Evolutionary conservation across 2,329 filamentous ascomycete genomes (phyloP), one percentile per base, ranked within the genome.

Genomic region (Ascochyta pisi): DNA sequence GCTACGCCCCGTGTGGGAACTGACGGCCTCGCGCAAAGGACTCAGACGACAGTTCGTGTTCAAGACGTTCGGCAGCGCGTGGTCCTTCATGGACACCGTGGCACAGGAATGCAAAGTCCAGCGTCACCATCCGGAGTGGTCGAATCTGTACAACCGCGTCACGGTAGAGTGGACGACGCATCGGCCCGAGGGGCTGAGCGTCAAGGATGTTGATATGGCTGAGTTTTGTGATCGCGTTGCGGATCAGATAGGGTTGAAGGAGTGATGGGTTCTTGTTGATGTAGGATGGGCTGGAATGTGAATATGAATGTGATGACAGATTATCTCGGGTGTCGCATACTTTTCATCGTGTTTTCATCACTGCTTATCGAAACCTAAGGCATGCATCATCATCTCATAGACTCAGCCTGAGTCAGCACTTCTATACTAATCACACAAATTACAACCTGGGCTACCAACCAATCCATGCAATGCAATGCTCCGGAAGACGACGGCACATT

Each of bases 141-240:
- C 65, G 26, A 75, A 75, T 50, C 35, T 70, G 23, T 74, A 74
- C 54, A 74, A 72, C 31, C 40, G 62, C 39, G 71, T 74, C 8
- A 69, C 61, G 3, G 48, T 75, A 8, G 70, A 73, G 44, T 75
- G 73, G 72, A 74, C 71, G 6, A 75, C 73, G n/a, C 72, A 75
- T 33, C 61, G 54, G n/a, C 71, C 73, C 3, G 57, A 67, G 31
- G 73, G 73, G 1, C 60, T 75, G 19, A 74, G 70, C 42, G 59
- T 68, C 52, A 74, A 74, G 50, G 73, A 75, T 31, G 65, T 72
- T 4, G 64, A 71, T 12, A 75, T 75, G 72, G 73, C 73, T 23
- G 71, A 73, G 41, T 73, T 74, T 24, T 75, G 73, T 34, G 63
- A 75, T 45, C 51, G 46, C 7, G 62, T 43, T n/a, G 73, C 73